phyloP scores from a whole-genome alignment of 208 protist species.

The Porcisia hertigi region DNA sequence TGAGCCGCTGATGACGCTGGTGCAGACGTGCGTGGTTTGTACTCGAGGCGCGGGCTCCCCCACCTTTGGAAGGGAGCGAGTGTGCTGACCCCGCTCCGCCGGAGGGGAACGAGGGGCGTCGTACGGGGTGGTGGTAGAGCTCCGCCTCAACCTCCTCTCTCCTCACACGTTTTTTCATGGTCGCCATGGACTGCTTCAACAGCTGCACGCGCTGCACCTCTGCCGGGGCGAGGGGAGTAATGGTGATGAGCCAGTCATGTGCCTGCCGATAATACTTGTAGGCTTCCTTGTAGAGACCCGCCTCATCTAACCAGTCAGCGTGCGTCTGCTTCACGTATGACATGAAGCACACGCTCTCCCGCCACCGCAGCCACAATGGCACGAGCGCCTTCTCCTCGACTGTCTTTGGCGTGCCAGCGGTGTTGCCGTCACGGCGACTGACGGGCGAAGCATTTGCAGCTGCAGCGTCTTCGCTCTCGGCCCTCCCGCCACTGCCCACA shows the following conservation, averaged over 20 bases:
- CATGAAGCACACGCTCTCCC: constrained; percentile 65
- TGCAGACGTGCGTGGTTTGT: background rate
- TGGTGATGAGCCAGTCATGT: constrained; percentile 57
- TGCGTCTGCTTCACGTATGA: constrained; percentile 59
- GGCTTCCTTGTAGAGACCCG: constrained; percentile 38
- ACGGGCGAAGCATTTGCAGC: background rate
- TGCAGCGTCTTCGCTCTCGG: background rate
- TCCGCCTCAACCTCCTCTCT: constrained; percentile 30
- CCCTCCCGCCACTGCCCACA: constrained; percentile 1
- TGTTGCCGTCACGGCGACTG: background rate
- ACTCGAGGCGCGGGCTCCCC: no score
- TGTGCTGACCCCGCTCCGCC: background rate
- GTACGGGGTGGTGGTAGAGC: constrained; percentile 20
- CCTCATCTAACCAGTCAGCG: constrained; percentile 52
- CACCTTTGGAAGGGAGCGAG: background rate
- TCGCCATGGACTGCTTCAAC: constrained; percentile 41
- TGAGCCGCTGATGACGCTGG: constrained; percentile 1
- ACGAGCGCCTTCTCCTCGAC: constrained; percentile 20
- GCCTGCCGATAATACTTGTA: constrained; percentile 58
- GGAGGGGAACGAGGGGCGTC: background rate
- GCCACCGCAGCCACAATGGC: constrained; percentile 52
- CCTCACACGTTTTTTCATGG: constrained; percentile 33
- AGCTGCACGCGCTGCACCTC: constrained; percentile 42
- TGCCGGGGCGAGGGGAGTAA: constrained; percentile 34
- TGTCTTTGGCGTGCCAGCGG: background rate